Base-by-base conservation (phyloP, 2,329 filamentous ascomycete species). In the Phaeosphaeria sp. region DNA sequence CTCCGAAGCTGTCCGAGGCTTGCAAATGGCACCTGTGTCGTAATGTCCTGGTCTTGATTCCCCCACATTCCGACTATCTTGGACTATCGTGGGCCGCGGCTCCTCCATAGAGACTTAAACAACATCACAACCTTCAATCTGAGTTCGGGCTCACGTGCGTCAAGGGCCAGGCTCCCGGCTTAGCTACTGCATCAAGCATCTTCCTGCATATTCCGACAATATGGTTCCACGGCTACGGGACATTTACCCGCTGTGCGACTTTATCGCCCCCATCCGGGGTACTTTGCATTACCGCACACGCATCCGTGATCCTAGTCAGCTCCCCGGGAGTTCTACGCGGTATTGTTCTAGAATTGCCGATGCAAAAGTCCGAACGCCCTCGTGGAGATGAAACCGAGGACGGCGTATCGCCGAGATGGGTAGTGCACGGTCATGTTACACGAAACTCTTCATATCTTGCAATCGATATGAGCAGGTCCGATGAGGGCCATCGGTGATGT, bases 51-150 rank as follows among this genome's bases (percentile, higher is more conserved):
- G 9, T 5, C 25, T 27, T 9, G 25, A 27, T 3, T 17, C 30
- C 48, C 42, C 52, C 46, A 55, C 52, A 55, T 50, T 18, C 46
- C 52, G 36, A 55, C 18, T 3, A 18, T 22, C 30, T 3, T 13
- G 13, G 13, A 15, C 7, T 3, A 11, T 36, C 30, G 11, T 15
- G 13, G 25, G 6, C 25, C 30, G 30, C 22, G 44, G 17, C 23
- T 49, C 36, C 7, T 11, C 3, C 30, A 13, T 36, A 11, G 30
- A 6, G 30, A 36, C 30, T 3, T 6, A 13, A 3, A 36, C 13
- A 36, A 36, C 13, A 25, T 46, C 46, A 30, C 42, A 7, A 36
- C 20, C 13, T 15, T 15, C 33, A 55, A 54, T 39, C 21, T 41
- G 3, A 7, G 18, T 41, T 23, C 11, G 44, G 30, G 11, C 36